A percentile compares a stretch with the other conserved stretches of the same genome.
phyloP scores from a whole-genome alignment of 768 basidiomycete genomes.

The Amanita thiersii region DNA sequence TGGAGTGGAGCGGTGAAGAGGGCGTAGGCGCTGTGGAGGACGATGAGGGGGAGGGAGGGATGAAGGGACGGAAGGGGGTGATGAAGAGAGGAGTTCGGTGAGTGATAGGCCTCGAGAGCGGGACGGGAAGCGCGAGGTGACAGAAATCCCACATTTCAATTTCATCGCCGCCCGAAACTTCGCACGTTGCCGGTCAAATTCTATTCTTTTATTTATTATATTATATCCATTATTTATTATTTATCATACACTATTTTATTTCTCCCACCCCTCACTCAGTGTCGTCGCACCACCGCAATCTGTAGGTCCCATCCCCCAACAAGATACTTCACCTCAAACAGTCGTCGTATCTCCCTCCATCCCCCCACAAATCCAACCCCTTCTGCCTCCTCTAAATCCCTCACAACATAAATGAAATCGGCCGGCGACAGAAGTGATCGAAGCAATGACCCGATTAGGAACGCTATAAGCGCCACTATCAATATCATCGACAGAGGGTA shows the following conservation, averaged over 20 bases:
- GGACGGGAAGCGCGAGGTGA: constrained; percentile 21
- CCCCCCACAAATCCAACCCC: constrained; percentile 36
- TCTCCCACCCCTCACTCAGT: constrained; percentile 23
- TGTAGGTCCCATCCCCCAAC: constrained; percentile 85
- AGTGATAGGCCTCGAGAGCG: constrained; percentile 13
- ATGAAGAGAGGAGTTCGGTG: constrained; percentile 12
- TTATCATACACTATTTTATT: constrained; percentile 3
- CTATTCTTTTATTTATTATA: constrained; percentile 10
- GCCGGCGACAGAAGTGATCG: constrained; percentile 84
- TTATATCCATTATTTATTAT: constrained; percentile 12
- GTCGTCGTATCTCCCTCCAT: constrained; percentile 81
- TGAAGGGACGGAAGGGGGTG: constrained; percentile 13
- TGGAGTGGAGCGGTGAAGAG: constrained; percentile 4
- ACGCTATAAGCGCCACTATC: constrained; percentile 77
- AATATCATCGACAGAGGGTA: constrained; percentile 53
- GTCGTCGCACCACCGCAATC: constrained; percentile 74
- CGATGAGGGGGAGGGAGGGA: constrained; percentile 14
- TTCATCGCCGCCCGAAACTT: constrained; percentile 25
- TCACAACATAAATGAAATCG: constrained; percentile 81
- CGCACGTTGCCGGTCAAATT: constrained; percentile 18
- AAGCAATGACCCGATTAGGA: constrained; percentile 85
- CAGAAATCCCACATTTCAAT: constrained; percentile 16
- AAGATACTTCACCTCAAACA: constrained; percentile 77
- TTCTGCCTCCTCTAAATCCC: constrained; percentile 45
- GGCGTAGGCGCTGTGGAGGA: constrained; percentile 13